phyloP scores from a whole-genome alignment of 768 basidiomycete genomes.

The Suillus sp. region DNA sequence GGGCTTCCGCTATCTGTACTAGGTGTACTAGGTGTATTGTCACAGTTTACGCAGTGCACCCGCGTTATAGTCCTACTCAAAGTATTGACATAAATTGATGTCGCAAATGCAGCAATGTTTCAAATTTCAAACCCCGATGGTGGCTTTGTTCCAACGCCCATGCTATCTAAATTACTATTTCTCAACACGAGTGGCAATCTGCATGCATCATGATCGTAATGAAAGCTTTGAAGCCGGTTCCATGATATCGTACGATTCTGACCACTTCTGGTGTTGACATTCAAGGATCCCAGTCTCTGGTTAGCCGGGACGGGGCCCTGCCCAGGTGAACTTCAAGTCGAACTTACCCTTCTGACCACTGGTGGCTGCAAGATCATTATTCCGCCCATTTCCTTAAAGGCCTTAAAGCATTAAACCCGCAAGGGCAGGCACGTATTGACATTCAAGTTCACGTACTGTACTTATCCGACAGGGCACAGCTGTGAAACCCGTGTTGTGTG shows the following conservation, averaged over 20 bases:
- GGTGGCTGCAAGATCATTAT: neutral
- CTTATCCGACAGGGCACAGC: neutral
- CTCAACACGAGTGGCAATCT: neutral
- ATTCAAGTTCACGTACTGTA: neutral
- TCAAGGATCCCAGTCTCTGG: neutral
- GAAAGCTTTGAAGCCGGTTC: too few species aligned
- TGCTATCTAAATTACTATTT: neutral
- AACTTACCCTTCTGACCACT: neutral
- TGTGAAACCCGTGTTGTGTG: neutral
- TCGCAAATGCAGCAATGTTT: too few species aligned
- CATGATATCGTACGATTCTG: neutral
- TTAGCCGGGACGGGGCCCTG: neutral
- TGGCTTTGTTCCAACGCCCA: neutral
- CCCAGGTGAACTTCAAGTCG: neutral
- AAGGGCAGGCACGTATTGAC: neutral
- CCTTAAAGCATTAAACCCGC: neutral
- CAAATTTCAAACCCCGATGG: neutral
- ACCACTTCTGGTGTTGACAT: neutral
- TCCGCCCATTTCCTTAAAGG: neutral
- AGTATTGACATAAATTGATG: too few species aligned
- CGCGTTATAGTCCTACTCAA: too few species aligned
- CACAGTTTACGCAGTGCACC: neutral
- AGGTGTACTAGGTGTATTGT: slow-evolving; percentile 42
- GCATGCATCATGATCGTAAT: too few species aligned
- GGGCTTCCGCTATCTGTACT: slow-evolving; percentile 61